phyloP scores from a whole-genome alignment of 208 protist species.

The Crithidia fasciculata region DNA sequence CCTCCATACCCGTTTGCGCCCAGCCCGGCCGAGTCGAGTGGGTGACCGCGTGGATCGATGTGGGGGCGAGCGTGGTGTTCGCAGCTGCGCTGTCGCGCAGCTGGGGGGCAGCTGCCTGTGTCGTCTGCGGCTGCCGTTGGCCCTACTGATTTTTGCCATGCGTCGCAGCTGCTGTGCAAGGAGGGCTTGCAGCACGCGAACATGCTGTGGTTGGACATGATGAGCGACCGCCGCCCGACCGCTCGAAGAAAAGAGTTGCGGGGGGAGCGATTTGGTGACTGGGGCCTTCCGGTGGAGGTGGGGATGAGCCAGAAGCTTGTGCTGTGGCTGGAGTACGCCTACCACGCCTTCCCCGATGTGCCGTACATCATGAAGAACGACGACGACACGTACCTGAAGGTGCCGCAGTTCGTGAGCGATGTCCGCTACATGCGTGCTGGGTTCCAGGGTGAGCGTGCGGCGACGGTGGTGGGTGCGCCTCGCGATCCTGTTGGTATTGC shows the following conservation, averaged over 20 bases:
- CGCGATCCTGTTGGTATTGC: background rate
- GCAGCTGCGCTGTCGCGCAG: too few relatives aligned
- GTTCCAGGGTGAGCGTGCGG: background rate
- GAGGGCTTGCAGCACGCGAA: conserved; percentile 27
- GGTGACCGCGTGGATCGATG: too few relatives aligned
- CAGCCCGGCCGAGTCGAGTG: too few relatives aligned
- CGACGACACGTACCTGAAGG: conserved; percentile 44
- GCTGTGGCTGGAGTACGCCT: conserved; percentile 31
- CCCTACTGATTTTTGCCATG: conserved; percentile 15
- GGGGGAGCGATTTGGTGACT: conserved; percentile 12
- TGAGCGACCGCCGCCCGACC: conserved; percentile 22
- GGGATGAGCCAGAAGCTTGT: conserved; percentile 40
- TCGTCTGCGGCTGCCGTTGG: too few relatives aligned
- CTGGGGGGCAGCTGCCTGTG: too few relatives aligned
- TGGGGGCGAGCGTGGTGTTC: too few relatives aligned
- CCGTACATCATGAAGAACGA: conserved; percentile 40
- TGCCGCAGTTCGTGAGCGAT: conserved; percentile 43
- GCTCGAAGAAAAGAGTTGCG: conserved; percentile 18
- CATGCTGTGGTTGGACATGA: conserved; percentile 21
- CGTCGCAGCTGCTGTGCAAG: conserved; percentile 23
- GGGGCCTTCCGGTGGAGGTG: conserved; percentile 31
- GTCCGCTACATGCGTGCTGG: conserved; percentile 20
- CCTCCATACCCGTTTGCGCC: too few relatives aligned
- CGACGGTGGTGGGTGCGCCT: background rate
- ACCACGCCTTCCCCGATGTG: conserved; percentile 27